Evolutionary conservation across 305 asterid species (phyloP).

Genomic region (Solanum aculeatissimum): DNA sequence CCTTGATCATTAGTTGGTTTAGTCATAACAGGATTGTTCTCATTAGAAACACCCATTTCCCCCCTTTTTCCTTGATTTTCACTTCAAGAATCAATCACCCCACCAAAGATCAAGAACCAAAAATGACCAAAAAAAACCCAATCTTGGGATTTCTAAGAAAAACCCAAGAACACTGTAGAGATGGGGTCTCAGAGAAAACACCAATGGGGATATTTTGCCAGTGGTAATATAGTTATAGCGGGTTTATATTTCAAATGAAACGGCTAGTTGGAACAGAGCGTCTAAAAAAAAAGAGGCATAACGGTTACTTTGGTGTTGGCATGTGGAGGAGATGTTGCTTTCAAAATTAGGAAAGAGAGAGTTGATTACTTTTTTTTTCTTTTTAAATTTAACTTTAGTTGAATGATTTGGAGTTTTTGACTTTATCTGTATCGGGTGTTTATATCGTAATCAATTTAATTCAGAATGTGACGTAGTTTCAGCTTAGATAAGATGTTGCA

Average conservation of each 20-base stretch:
- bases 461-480: accelerated
- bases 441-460: background rate
- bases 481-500: no score
- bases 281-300: background rate
- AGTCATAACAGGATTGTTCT: slow-evolving; percentile 29
- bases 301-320: slow-evolving; percentile 51
- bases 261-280: slow-evolving; percentile 62
- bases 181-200: background rate
- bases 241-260: slow-evolving; percentile 39
- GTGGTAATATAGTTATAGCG: background rate
- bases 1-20: slow-evolving; percentile 45
- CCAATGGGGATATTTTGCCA: background rate
- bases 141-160: background rate
- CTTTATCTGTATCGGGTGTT: background rate
- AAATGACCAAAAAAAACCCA: background rate
- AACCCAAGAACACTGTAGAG: slow-evolving; percentile 6
- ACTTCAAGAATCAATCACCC: background rate
- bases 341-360: slow-evolving; percentile 19
- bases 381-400: background rate
- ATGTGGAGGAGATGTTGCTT: slow-evolving; percentile 40
- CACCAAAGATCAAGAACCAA: background rate
- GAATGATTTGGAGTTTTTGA: background rate
- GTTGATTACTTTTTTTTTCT: background rate
- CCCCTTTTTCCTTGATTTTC: background rate
- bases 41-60: slow-evolving; percentile 42